A percentile compares a stretch with the other conserved stretches of the same genome.
Evolutionary conservation across 1,139 yeast genomes (phyloP).

Genomic region (Lizanozyma gosingica): DNA sequence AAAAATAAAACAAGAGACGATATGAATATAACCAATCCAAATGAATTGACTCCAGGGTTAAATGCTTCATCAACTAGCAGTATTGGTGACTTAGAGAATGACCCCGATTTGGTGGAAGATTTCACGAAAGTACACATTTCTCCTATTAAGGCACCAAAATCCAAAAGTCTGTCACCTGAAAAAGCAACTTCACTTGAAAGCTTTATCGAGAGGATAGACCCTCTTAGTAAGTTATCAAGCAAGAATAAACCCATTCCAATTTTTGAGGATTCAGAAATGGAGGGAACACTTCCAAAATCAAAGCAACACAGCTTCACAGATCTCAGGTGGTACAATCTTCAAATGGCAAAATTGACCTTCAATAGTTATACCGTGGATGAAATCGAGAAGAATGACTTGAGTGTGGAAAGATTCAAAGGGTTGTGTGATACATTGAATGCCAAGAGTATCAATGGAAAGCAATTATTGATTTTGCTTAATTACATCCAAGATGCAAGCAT

Average conservation of each 20-base stretch:
- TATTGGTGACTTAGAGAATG: constrained; percentile 8
- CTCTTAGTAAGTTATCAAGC: constrained; percentile 26
- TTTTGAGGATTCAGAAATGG: constrained; percentile 22
- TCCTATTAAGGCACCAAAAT: constrained; percentile 8
- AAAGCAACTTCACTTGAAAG: constrained; percentile 18
- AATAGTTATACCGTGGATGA: constrained; percentile 6
- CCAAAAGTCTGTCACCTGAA: constrained; percentile 1
- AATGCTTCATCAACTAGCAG: background rate
- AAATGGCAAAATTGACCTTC: constrained; percentile 19
- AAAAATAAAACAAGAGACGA: background rate
- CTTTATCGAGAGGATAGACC: constrained; percentile 35
- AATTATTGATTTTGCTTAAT: constrained; percentile 14
- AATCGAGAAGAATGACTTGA: constrained; percentile 8
- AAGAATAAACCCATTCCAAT: constrained; percentile 28
- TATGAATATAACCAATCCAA: background rate
- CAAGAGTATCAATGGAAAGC: constrained; percentile 8
- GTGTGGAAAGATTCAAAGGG: constrained; percentile 13
- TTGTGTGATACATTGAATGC: constrained; percentile 12
- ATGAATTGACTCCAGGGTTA: background rate
- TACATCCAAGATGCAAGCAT: constrained; percentile 18
- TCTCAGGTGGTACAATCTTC: constrained; percentile 34
- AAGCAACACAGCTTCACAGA: constrained; percentile 25
- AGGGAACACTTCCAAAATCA: constrained; percentile 28
- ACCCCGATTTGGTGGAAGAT: constrained; percentile 23
- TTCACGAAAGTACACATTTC: constrained; percentile 32